Percentiles rank a stretch among this genome's conserved stretches.
phyloP scores from a whole-genome alignment of 2,329 filamentous ascomycete genomes.

The Aspergillus flavus region DNA sequence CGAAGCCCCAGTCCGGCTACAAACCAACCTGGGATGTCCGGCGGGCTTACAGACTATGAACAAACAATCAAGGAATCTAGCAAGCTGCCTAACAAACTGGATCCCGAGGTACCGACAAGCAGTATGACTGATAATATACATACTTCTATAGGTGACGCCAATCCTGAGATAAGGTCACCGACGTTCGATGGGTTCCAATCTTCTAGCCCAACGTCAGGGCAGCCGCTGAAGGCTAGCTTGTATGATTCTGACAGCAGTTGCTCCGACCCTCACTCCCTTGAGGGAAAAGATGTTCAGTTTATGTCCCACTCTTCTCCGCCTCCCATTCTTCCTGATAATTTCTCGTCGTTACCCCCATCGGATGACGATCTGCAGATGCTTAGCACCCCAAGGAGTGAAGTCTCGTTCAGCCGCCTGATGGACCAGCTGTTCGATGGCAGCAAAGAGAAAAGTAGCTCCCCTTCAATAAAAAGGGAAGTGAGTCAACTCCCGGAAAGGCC shows the following conservation, averaged over 20 bases:
- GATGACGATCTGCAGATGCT: conserved; percentile 17
- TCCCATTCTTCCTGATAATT: conserved; percentile 10
- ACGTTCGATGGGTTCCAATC: conserved; percentile 24
- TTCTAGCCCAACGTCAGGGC: not conserved
- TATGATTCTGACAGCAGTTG: conserved; percentile 5
- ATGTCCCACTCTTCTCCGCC: conserved; percentile 10
- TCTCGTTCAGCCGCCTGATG: conserved; percentile 16
- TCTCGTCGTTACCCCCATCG: not conserved
- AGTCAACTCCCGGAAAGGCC: conserved; percentile 1
- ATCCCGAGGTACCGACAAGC: not conserved
- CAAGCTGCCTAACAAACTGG: not conserved
- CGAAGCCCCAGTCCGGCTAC: conserved; percentile 20
- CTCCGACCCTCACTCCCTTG: not conserved
- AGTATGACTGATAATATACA: not conserved
- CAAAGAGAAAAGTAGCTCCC: not conserved
- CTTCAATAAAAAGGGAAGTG: not conserved
- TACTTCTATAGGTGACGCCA: conserved; percentile 9
- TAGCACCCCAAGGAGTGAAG: conserved; percentile 16
- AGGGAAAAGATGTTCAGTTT: conserved; percentile 5
- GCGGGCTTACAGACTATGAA: conserved; percentile 4
- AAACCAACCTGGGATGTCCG: conserved; percentile 2
- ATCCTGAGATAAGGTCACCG: conserved; percentile 21
- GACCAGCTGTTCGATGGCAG: conserved; percentile 6
- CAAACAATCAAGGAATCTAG: not conserved
- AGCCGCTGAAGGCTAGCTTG: not conserved